Conservation (phyloP, 2,329 filamentous ascomycete genomes). For the Hyphodiscus sp. region DNA sequence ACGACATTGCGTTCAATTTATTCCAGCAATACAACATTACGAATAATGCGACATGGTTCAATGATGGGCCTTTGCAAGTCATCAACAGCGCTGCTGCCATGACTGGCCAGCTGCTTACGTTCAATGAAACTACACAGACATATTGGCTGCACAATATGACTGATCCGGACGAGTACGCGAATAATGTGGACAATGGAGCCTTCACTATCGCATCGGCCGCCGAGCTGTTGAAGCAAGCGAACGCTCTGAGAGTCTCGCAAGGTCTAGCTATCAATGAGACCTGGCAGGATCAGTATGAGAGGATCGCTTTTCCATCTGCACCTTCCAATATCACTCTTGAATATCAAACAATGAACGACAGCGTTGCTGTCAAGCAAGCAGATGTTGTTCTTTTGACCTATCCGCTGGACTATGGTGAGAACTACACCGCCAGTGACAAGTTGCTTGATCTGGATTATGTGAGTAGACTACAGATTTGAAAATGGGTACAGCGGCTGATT, state of each 20-base stretch:
- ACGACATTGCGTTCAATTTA: conserved; percentile 55
- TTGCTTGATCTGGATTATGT: conserved; percentile 54
- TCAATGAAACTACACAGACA: conserved; percentile 48
- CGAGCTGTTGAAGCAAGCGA: conserved; percentile 42
- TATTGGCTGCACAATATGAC: conserved; percentile 57
- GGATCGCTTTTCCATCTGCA: conserved; percentile 49
- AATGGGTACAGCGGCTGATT: background rate
- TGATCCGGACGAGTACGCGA: conserved; percentile 46
- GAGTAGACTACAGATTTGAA: conserved; percentile 18
- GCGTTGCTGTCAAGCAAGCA: conserved; percentile 61
- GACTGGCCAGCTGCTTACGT: conserved; percentile 52
- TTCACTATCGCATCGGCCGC: conserved; percentile 48
- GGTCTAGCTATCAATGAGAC: conserved; percentile 42
- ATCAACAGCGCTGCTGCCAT: conserved; percentile 58
- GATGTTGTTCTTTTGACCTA: conserved; percentile 63
- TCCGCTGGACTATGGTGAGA: conserved; percentile 53
- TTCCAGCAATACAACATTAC: conserved; percentile 29
- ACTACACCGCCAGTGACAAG: conserved; percentile 43
- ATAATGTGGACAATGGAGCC: conserved; percentile 51
- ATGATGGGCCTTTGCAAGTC: conserved; percentile 50
- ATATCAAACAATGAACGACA: conserved; percentile 60
- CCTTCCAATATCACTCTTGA: conserved; percentile 56
- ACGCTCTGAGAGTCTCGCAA: conserved; percentile 16
- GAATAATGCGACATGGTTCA: conserved; percentile 30
- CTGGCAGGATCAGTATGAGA: conserved; percentile 49